Conservation (phyloP, 495 filamentous ascomycete genomes). For the Hypoxylon rickii region DNA sequence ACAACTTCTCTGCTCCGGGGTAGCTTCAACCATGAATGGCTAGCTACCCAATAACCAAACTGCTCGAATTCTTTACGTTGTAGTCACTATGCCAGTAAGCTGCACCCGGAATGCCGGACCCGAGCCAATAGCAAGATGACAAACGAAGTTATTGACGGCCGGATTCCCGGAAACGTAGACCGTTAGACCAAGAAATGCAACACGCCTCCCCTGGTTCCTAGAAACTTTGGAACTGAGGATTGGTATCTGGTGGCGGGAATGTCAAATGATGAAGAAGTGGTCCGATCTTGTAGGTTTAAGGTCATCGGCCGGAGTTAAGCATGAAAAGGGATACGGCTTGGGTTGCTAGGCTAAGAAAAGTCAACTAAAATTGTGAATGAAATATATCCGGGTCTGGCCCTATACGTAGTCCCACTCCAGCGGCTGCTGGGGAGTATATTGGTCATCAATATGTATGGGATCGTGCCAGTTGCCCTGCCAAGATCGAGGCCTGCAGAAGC, state of each 20-base stretch:
- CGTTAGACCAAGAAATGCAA: slow-evolving; percentile 23
- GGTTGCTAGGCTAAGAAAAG: slow-evolving; percentile 3
- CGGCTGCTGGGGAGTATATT: no score
- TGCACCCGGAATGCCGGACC: slow-evolving; percentile 8
- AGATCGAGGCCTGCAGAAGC: slow-evolving; percentile 16
- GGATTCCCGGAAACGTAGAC: slow-evolving; percentile 25
- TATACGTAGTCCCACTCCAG: slow-evolving; percentile 8
- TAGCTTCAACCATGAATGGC: no score
- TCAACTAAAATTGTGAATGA: slow-evolving; percentile 7
- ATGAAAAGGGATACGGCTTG: slow-evolving; percentile 2
- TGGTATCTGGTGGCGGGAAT: not conserved
- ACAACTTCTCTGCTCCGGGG: slow-evolving; percentile 1
- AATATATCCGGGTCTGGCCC: slow-evolving; percentile 17
- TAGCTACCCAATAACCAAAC: no score
- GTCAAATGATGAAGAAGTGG: not conserved
- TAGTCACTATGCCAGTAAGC: slow-evolving; percentile 9
- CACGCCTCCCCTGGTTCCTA: slow-evolving; percentile 18
- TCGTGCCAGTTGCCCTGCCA: slow-evolving; percentile 17
- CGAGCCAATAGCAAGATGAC: slow-evolving; percentile 13
- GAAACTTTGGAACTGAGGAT: not conserved
- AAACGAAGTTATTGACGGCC: slow-evolving; percentile 3
- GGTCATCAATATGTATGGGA: not conserved
- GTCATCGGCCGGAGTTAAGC: slow-evolving; percentile 4
- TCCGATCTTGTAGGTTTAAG: not conserved
- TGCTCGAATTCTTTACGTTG: no score